Evolutionary conservation across 306 rosid genomes (phyloP).

Genomic region (Dicorynia guianensis): DNA sequence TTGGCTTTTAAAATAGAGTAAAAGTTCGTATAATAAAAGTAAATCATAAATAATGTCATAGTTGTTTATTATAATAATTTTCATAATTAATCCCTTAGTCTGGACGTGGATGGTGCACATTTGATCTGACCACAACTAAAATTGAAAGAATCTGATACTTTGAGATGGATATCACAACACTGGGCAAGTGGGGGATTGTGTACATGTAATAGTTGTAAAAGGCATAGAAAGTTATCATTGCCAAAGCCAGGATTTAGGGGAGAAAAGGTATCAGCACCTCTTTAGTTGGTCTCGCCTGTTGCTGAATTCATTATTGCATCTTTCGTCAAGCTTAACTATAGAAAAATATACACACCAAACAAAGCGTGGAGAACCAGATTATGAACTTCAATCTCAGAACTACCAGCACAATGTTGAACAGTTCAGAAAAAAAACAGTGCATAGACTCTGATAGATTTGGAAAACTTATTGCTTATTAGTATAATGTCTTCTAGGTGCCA

Average conservation of each 20-base stretch:
- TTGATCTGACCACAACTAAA: too few species aligned
- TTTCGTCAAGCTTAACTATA: not conserved
- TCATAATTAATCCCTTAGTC: too few species aligned
- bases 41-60: too few species aligned
- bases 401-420: conserved; percentile 35
- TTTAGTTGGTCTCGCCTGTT: conserved; percentile 53
- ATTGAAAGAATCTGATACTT: too few species aligned
- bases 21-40: too few species aligned
- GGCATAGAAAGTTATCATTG: conserved; percentile 46
- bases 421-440: not conserved
- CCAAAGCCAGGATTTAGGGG: conserved; percentile 52
- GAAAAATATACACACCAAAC: conserved; percentile 22
- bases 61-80: too few species aligned
- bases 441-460: conserved; percentile 16
- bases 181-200: conserved; percentile 45
- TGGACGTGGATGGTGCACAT: too few species aligned
- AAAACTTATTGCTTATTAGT: conserved; percentile 5
- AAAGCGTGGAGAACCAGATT: conserved; percentile 45
- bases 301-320: conserved; percentile 49
- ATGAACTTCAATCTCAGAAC: conserved; percentile 41
- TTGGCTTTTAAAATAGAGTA: too few species aligned
- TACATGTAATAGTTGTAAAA: conserved; percentile 42
- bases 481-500: not conserved
- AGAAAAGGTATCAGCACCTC: conserved; percentile 44
- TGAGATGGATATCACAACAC: conserved; percentile 31